Base-by-base conservation (phyloP, 1,139 yeast species). In the Petasospora fabianii region DNA sequence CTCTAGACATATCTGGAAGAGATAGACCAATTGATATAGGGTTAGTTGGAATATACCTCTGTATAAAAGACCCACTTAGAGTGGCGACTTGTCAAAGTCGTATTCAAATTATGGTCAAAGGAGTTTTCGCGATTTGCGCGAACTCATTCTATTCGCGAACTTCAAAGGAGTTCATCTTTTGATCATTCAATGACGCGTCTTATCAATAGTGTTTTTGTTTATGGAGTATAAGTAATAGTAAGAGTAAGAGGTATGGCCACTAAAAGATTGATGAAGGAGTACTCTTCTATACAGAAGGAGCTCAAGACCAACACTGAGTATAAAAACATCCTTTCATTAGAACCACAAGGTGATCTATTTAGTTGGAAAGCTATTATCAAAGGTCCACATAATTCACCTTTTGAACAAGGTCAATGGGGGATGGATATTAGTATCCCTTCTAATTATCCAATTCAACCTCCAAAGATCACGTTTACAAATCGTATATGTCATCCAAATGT, bases 401-500 rank as follows among this genome's bases (percentile, higher is more conserved):
- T 77, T 51, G 66, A 66, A 43, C 66, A 71, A 13, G 84, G 84
- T 2, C 58, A 61, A 41, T 85, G 94, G 84, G 62, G 60, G 22
- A 60, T 86, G 22, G 61, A 58, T 4, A 74, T 86, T 18, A 47
- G 54, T 1, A 64, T 84, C 1, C 77, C 83, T 1, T 35, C 52
- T 2, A 64, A 64, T 22, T 87, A 87, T 52, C 97, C 97, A 0
- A 59, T 75, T 20, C 63, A 64, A 21, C 95, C 96, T 0, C 96
- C 96, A 3, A 55, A 51, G 19, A 72, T 84, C 49, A 62, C 54
- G 36, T 86, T 86, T 52, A 41, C 53, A 18, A 60, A 69, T 18
- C 73, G 71, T 11, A 79, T 85, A 45, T 77, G 82, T 34, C 96
- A 86, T 58, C 90, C 94, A 3, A 86, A 86, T 56, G 76, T 86